Conservation (phyloP, 306 rosid genomes). For the Pterocarpus santalinus region DNA sequence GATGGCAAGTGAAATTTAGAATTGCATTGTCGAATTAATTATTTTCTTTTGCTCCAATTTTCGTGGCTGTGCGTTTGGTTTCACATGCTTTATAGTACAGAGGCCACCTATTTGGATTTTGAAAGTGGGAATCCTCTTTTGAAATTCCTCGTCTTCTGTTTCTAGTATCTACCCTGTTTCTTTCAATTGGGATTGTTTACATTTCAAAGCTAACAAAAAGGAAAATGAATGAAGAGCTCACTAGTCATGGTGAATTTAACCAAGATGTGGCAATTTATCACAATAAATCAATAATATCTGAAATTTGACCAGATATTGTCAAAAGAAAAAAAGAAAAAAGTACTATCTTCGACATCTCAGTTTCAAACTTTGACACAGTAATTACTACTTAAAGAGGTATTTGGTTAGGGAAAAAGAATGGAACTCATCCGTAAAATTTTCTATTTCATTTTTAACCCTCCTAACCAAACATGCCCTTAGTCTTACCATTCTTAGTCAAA, state of each 20-base stretch:
- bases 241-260: not conserved
- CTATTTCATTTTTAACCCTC: too few species aligned
- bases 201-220: not conserved
- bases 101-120: not conserved
- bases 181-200: not conserved
- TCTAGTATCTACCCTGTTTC: not conserved
- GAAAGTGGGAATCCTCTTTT: conserved; percentile 8
- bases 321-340: not conserved
- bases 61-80: not conserved
- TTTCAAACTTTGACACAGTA: not conserved
- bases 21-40: conserved; percentile 42
- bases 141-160: conserved; percentile 7
- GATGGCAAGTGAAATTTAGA: conserved; percentile 1
- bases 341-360: too few species aligned
- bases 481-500: not conserved
- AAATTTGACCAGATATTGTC: not conserved
- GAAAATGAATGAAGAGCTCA: not conserved
- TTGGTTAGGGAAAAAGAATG: too few species aligned
- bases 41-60: conserved; percentile 26
- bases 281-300: not conserved
- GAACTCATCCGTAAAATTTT: too few species aligned
- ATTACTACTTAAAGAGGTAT: not conserved
- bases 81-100: not conserved
- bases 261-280: not conserved
- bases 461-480: not conserved